A percentile compares a stretch with the other conserved stretches of the same genome.
Evolutionary conservation across 768 basidiomycete genomes (phyloP).

Genomic region (Arthromyces matolae): DNA sequence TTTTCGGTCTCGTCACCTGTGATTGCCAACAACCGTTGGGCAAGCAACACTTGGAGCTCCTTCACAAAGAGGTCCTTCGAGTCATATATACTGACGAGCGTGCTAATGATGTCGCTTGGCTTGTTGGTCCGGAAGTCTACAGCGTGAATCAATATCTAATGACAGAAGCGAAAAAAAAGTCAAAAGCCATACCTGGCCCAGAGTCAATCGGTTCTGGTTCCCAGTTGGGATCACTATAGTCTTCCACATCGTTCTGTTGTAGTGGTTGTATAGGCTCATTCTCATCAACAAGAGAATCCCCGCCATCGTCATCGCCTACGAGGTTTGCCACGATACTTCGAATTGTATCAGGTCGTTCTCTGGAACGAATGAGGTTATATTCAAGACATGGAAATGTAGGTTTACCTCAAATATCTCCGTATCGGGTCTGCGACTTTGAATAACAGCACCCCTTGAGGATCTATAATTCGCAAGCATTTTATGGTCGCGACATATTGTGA

Average conservation of each 20-base stretch:
- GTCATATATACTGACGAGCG: constrained; percentile 95
- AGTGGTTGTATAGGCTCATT: constrained; percentile 76
- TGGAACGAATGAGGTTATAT: constrained; percentile 22
- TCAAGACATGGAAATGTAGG: neutral
- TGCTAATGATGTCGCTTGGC: constrained; percentile 91
- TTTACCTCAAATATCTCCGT: constrained; percentile 77
- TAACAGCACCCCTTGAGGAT: constrained; percentile 88
- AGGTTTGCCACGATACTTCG: constrained; percentile 89
- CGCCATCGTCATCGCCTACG: constrained; percentile 78
- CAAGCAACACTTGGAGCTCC: constrained; percentile 89
- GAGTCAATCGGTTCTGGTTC: constrained; percentile 96
- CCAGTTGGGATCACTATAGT: constrained; percentile 91
- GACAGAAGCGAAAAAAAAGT: neutral
- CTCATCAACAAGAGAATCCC: constrained; percentile 81
- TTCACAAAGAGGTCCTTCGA: constrained; percentile 95
- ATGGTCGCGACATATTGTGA: constrained; percentile 91
- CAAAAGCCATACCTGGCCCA: constrained; percentile 68
- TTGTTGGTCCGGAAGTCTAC: constrained; percentile 89
- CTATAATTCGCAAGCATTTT: constrained; percentile 83
- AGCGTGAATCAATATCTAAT: neutral
- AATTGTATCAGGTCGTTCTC: constrained; percentile 89
- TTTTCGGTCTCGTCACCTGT: constrained; percentile 76
- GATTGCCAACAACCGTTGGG: constrained; percentile 78
- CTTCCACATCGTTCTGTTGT: constrained; percentile 74
- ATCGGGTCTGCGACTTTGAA: constrained; percentile 95